phyloP scores from a whole-genome alignment of 106 monocot species.

The Phalaenopsis equestris region DNA sequence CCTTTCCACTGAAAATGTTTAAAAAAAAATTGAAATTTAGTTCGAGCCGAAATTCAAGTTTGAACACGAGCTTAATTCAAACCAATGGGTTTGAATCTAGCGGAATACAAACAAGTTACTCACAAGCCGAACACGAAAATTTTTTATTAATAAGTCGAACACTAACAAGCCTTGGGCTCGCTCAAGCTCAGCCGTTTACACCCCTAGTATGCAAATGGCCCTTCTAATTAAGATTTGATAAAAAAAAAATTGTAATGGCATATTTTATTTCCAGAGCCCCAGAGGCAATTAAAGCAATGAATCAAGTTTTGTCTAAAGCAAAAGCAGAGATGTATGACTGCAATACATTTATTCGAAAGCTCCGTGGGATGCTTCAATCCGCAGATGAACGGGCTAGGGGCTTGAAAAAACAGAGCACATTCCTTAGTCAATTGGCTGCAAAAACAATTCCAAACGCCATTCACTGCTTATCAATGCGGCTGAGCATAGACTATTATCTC shows the following conservation, averaged over 20 bases:
- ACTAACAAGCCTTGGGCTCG: no score
- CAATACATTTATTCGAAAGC: slow-evolving; percentile 44
- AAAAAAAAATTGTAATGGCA: neutral
- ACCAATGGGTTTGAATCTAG: no score
- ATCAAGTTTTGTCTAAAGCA: slow-evolving; percentile 58
- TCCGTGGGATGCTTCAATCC: slow-evolving; percentile 70
- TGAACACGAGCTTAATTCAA: no score
- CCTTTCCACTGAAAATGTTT: no score
- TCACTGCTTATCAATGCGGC: slow-evolving; percentile 67
- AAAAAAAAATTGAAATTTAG: no score
- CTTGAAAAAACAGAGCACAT: slow-evolving; percentile 74
- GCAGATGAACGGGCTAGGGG: slow-evolving; percentile 64
- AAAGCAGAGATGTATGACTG: slow-evolving; percentile 55
- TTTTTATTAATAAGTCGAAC: no score
- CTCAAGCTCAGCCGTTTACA: no score
- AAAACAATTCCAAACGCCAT: slow-evolving; percentile 78
- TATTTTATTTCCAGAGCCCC: slow-evolving; percentile 35
- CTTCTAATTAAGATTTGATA: neutral
- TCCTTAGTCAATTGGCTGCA: slow-evolving; percentile 69
- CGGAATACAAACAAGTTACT: no score
- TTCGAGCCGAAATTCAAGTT: no score
- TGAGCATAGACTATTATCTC: slow-evolving; percentile 65
- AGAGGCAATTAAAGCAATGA: slow-evolving; percentile 63
- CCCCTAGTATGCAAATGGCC: no score
- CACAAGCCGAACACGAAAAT: no score